These are phyloP conservation scores for Fusarium tanahbumbuense DNA, from an alignment of 2,329 filamentous ascomycete species.

Conservation along the genomic window DNA sequence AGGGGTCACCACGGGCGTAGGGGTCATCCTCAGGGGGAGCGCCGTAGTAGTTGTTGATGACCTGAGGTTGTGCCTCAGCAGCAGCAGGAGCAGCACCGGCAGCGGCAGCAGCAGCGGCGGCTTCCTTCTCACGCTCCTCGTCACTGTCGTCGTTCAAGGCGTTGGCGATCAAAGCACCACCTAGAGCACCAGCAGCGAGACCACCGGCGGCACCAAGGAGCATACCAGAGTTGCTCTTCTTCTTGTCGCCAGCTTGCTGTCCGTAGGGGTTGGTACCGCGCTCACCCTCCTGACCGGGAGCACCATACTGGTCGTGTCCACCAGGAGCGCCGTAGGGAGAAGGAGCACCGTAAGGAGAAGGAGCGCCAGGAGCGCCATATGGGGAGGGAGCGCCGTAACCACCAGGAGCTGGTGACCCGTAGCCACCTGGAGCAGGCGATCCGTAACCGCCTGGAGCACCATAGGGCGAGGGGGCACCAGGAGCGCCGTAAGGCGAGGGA, in stretches of 20 bases:
- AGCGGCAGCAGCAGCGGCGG: conserved; percentile 19
- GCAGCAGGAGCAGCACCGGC: background rate
- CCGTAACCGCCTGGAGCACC: conserved; percentile 30
- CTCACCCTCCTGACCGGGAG: conserved; percentile 17
- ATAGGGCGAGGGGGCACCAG: conserved; percentile 38
- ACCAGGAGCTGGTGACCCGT: conserved; percentile 29
- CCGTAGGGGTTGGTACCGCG: conserved; percentile 36
- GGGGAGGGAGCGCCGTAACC: conserved; percentile 36
- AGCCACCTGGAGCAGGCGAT: conserved; percentile 36
- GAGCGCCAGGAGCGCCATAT: conserved; percentile 19
- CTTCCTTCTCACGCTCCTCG: conserved; percentile 28
- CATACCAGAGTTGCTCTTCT: conserved; percentile 62
- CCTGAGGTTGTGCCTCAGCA: background rate
- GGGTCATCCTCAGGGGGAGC: conserved; percentile 34
- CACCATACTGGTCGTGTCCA: conserved; percentile 16
- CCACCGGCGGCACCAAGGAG: conserved; percentile 70
- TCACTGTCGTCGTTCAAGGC: conserved; percentile 55
- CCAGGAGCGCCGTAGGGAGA: conserved; percentile 24
- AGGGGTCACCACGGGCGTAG: conserved; percentile 22
- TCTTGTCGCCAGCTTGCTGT: conserved; percentile 39
- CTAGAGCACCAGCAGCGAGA: conserved; percentile 67
- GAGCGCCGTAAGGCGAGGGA: conserved; percentile 30
- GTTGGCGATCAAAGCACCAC: conserved; percentile 68
- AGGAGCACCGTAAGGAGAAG: conserved; percentile 27
- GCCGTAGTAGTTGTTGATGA: conserved; percentile 32